These are phyloP conservation scores for Alternaria ethzedia DNA, from an alignment of 2,329 filamentous ascomycete species.

Conservation along the genomic window DNA sequence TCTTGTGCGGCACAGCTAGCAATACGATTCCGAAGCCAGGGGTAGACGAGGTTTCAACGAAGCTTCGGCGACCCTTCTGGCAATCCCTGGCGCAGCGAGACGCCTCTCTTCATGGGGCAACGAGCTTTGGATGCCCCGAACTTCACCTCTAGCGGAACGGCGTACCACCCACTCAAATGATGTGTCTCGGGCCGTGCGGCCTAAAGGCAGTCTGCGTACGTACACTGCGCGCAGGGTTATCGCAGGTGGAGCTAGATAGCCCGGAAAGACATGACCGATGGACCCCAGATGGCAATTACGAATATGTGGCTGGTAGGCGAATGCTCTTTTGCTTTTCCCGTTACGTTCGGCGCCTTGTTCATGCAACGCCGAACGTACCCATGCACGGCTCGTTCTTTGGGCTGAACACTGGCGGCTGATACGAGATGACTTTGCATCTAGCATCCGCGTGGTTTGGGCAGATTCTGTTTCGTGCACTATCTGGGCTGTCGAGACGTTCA, in stretches of 20 bases:
- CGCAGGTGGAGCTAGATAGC: neutral
- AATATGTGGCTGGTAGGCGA: slow-evolving; percentile 5
- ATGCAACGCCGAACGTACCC: neutral
- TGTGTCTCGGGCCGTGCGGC: neutral
- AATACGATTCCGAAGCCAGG: slow-evolving; percentile 1
- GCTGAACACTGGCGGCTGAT: neutral
- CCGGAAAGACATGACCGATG: neutral
- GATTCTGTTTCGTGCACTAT: neutral
- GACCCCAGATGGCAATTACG: neutral
- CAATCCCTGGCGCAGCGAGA: neutral
- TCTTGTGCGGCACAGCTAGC: neutral
- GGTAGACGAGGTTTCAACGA: neutral
- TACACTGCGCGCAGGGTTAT: neutral
- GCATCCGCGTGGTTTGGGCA: neutral
- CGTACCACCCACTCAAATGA: neutral
- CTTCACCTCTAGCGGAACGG: neutral
- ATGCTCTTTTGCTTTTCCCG: slow-evolving; percentile 10
- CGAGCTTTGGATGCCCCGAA: neutral
- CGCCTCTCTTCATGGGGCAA: neutral
- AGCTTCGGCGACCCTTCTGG: slow-evolving; percentile 2
- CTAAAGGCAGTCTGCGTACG: neutral
- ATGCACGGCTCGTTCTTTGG: neutral
- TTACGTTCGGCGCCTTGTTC: slow-evolving; percentile 5
- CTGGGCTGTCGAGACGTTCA: neutral
- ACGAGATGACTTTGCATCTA: neutral